These are phyloP conservation scores for Pleurotus djamor DNA, from an alignment of 768 basidiomycete species.

Conservation along the genomic window DNA sequence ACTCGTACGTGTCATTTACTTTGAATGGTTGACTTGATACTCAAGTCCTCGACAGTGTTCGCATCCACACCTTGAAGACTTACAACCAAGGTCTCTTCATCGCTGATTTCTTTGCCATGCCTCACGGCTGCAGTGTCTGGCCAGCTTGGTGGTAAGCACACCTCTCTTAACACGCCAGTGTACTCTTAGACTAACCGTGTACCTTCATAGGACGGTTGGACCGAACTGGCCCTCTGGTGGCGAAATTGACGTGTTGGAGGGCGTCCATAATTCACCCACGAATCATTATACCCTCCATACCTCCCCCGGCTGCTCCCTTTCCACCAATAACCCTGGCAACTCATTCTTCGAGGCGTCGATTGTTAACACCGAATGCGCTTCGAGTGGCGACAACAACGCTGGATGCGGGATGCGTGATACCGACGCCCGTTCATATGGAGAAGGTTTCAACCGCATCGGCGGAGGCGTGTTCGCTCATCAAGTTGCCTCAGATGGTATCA, in stretches of 20 bases:
- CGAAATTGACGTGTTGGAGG: conserved; percentile 74
- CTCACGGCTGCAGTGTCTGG: conserved; percentile 69
- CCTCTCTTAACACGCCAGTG: background rate
- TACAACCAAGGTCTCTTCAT: conserved; percentile 71
- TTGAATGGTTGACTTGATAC: conserved; percentile 1
- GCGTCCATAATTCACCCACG: conserved; percentile 53
- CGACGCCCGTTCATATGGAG: conserved; percentile 12
- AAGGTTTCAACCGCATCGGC: conserved; percentile 20
- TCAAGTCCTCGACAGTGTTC: conserved; percentile 40
- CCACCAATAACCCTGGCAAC: conserved; percentile 16
- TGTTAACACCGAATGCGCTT: conserved; percentile 19
- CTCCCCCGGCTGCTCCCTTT: conserved; percentile 35
- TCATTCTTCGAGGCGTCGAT: conserved; percentile 14
- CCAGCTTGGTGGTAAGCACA: conserved; percentile 41
- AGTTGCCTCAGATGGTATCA: conserved; percentile 29
- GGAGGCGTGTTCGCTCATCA: conserved; percentile 30
- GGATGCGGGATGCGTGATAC: conserved; percentile 29
- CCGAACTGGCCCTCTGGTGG: conserved; percentile 52
- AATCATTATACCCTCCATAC: conserved; percentile 74
- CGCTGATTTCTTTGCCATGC: conserved; percentile 71
- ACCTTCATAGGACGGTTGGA: conserved; percentile 35
- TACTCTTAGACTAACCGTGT: background rate
- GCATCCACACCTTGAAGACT: conserved; percentile 60
- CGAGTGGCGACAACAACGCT: conserved; percentile 18
- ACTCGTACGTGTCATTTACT: conserved; percentile 35